Evolutionary conservation across 2,329 filamentous ascomycete species (phyloP).

Genomic region (Fusarium globosum): DNA sequence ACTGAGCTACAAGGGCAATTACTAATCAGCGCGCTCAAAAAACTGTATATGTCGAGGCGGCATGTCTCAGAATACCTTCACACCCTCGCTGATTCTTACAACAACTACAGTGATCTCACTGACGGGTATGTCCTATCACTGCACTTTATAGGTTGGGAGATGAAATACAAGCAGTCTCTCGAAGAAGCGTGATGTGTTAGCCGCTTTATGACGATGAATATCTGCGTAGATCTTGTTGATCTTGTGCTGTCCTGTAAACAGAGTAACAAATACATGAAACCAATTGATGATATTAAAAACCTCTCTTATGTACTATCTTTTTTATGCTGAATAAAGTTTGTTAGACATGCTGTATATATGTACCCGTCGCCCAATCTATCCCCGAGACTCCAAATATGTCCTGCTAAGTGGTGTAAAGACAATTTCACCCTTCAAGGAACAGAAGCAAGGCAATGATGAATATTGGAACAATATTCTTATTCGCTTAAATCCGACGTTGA

Average conservation of each 20-base stretch:
- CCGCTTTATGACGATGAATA: not conserved
- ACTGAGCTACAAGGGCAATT: conserved; percentile 38
- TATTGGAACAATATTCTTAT: not conserved
- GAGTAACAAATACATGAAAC: not conserved
- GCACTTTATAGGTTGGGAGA: too few relatives aligned
- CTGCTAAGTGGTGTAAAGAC: not conserved
- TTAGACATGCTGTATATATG: not conserved
- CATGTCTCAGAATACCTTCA: too few relatives aligned
- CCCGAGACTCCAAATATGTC: not conserved
- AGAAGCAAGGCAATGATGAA: not conserved
- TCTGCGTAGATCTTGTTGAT: not conserved
- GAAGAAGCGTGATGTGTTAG: not conserved
- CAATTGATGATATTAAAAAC: not conserved
- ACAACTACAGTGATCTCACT: not conserved
- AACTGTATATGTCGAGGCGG: not conserved
- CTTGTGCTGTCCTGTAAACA: not conserved
- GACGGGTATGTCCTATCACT: not conserved
- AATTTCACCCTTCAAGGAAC: not conserved
- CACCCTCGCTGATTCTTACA: too few relatives aligned
- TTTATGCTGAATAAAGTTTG: not conserved
- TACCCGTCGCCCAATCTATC: not conserved
- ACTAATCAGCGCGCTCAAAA: not conserved
- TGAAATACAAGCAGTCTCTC: too few relatives aligned
- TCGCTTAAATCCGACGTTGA: not conserved
- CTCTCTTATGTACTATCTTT: not conserved